These are phyloP conservation scores for Vitis rupestris DNA, from an alignment of 164 flowering plant species.

Conservation along the genomic window DNA sequence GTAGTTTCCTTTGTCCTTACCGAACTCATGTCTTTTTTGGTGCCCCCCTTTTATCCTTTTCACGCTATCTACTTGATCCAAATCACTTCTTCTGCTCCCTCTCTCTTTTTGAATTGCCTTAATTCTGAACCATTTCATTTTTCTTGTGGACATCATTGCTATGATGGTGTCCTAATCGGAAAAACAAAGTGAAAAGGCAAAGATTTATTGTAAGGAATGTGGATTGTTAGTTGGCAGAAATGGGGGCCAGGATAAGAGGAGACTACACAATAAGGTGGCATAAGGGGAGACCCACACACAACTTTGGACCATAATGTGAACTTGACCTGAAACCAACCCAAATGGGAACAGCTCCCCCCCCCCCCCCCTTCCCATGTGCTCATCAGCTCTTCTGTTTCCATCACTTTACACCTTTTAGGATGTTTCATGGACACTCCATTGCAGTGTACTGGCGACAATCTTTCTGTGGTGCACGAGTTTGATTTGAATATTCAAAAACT, in stretches of 20 bases:
- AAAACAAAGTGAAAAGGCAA: not conserved
- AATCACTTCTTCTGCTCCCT: no score
- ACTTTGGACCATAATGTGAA: slow-evolving; percentile 31
- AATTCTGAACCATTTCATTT: not conserved
- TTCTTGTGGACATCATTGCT: not conserved
- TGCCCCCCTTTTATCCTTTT: no score
- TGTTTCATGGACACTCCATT: slow-evolving; percentile 3
- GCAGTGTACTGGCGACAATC: no score
- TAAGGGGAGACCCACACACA: slow-evolving; percentile 21
- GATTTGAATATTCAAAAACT: no score
- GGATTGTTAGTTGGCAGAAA: not conserved
- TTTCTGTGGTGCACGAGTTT: no score
- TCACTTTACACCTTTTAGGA: slow-evolving; percentile 19
- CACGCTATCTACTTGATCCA: no score
- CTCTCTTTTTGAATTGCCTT: no score
- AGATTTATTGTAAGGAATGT: not conserved
- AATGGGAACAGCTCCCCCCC: slow-evolving; percentile 10
- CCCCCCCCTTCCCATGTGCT: slow-evolving; percentile 27
- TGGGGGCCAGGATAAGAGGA: not conserved
- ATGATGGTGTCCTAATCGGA: not conserved
- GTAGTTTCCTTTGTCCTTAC: no score
- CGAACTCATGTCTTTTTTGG: no score
- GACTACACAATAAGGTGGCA: not conserved
- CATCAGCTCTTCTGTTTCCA: slow-evolving; percentile 15
- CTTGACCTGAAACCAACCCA: slow-evolving; percentile 22